These are phyloP conservation scores for Botrytis porri DNA, from an alignment of 2,329 filamentous ascomycete genomes.

Conservation along the genomic window DNA sequence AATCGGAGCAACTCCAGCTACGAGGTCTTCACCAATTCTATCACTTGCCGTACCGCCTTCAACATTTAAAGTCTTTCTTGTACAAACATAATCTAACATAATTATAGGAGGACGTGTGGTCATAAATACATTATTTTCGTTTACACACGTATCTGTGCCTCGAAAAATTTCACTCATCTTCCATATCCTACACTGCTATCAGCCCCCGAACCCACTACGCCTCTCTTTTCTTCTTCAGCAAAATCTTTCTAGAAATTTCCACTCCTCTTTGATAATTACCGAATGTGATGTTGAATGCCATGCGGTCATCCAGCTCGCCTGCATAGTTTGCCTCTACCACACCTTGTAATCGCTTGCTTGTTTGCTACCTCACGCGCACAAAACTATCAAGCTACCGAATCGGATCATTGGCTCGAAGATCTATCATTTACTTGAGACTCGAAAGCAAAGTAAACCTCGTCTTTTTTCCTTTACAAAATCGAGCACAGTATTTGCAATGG, in stretches of 20 bases:
- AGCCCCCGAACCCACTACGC: neutral
- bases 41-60: neutral
- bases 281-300: neutral
- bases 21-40: neutral
- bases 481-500: neutral
- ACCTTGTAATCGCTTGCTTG: neutral
- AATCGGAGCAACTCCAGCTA: neutral
- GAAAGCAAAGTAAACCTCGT: neutral
- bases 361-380: neutral
- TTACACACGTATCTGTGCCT: neutral
- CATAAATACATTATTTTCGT: conserved; percentile 41
- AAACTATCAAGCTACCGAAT: neutral
- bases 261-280: neutral
- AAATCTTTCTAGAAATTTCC: neutral
- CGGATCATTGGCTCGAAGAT: neutral
- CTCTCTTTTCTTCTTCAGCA: neutral
- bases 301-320: neutral
- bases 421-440: neutral
- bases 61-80: neutral
- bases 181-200: neutral
- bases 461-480: neutral
- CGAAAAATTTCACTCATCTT: neutral
- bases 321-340: neutral
- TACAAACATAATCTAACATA: conserved; percentile 17
- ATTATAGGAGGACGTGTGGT: conserved; percentile 68